Base-by-base conservation (phyloP, 306 rosid genomes). In the Casuarina cunninghamiana region DNA sequence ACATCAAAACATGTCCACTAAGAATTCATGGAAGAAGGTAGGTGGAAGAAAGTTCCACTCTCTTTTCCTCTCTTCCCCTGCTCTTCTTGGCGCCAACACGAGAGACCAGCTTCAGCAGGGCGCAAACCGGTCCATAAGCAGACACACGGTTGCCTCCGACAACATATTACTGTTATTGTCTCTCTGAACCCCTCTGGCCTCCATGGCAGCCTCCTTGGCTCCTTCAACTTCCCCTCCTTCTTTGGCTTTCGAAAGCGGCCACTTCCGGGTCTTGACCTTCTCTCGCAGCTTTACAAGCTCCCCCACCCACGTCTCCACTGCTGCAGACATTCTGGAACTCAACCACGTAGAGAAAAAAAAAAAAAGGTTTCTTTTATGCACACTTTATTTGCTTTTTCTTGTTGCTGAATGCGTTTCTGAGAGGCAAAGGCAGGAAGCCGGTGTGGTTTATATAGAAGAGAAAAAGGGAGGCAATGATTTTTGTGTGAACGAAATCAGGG, bases 101-200 rank as follows among this genome's bases (percentile, higher is more conserved):
- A 8, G 4, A 6, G 35, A 3, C 71, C 10, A 19, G 0, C 76
- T 26, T 89, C 87, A 95, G 84, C 89, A 87, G 57, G 97, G 97
- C 13, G 89, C 92, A 72, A 95, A 92, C 1, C 97, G 92, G 80
- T 95, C 97, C 92, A 92, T 90, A 53, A 92, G 89, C 97, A 95
- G 67, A 82, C 81, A 91, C 3, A 92, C 79, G 0, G 91, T 88
- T 42, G 88, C 83, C 60, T 95, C 98, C 6, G 97, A 94, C 86
- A 94, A 78, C 37, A 83, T 69, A 57, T 78, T 17, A 76, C 3
- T 57, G 35, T 6, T 61, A 61, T 26, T 8, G 50, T 77, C 83
- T 75, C 66, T 72, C 43, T 41, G 76, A 75, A 45, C 74, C 61
- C 19, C 37, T 21, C 53, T 65, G 41, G 21, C 67, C 19, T 58